Evolutionary conservation across 2,329 filamentous ascomycete genomes (phyloP).

Genomic region (Paecilomyces sp.): DNA sequence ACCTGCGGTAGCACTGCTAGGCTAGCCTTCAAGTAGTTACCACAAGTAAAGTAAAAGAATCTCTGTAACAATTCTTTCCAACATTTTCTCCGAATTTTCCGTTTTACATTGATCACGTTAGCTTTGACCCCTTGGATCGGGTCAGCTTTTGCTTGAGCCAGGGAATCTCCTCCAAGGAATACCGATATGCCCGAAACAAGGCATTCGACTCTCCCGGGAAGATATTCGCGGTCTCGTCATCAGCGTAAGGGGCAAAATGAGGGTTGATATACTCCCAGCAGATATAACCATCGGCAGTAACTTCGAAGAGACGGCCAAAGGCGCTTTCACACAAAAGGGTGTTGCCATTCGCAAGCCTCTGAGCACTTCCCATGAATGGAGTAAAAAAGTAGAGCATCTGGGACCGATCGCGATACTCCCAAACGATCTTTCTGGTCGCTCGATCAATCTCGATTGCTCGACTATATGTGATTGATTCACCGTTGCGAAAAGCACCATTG

Average conservation of each 20-base stretch:
- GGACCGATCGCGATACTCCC: constrained; percentile 37
- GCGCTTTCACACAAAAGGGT: constrained; percentile 38
- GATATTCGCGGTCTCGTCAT: constrained; percentile 29
- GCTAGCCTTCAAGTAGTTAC: too few relatives aligned
- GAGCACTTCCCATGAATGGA: constrained; percentile 43
- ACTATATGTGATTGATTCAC: constrained; percentile 35
- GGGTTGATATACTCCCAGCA: constrained; percentile 41
- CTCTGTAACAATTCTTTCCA: too few relatives aligned
- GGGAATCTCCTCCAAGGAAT: constrained; percentile 33
- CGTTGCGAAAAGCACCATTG: constrained; percentile 38
- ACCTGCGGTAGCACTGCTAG: too few relatives aligned
- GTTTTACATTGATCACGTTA: too few relatives aligned
- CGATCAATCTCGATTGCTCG: constrained; percentile 36
- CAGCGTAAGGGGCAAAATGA: constrained; percentile 33
- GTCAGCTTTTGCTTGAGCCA: constrained; percentile 23
- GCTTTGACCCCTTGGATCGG: too few relatives aligned
- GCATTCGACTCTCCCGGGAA: constrained; percentile 38
- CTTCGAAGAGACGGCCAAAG: constrained; percentile 39
- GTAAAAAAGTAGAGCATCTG: constrained; percentile 37
- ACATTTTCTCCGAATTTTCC: too few relatives aligned
- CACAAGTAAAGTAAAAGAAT: too few relatives aligned
- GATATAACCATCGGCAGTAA: constrained; percentile 33
- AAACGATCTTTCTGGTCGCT: constrained; percentile 33
- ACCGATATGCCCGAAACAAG: constrained; percentile 40
- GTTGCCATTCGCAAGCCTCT: constrained; percentile 35